Base-by-base conservation (phyloP, 2,329 filamentous ascomycete genomes). In the Monosporascus cannonballus region DNA sequence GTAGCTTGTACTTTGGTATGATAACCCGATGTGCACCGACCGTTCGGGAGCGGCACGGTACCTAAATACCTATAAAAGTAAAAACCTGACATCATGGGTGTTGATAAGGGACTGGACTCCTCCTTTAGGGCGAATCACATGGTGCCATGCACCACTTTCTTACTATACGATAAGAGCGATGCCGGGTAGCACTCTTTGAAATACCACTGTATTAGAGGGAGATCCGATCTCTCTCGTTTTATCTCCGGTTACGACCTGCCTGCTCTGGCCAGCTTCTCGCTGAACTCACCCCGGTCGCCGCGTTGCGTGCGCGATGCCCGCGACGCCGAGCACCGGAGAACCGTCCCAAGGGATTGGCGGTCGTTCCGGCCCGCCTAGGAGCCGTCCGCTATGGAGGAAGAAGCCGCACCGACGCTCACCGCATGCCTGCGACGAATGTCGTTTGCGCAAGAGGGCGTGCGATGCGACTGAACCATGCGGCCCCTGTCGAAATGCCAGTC, bases 331-430 rank as follows among this genome's bases (percentile, higher is more conserved):
- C 37, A 18, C 25, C 18, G 42, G 41, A 38, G 49, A 50, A 18
- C 15, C 38, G 38, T 11, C 38, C 38, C 38, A n/a, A 41, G 38
- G 6, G 39, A n/a, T 34, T 15, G 34, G 30, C 39, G 36, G 20
- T 42, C 34, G 11, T 42, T 37, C 25, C 37, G 51, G 51, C 14
- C 51, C 51, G 22, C 51, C 51, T 6, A 39, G 34, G 37, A 24
- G 11, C 25, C 46, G 47, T 3, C 51, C 51, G 11, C 14, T 52
- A 24, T 34, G 22, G 37, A 52, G 46, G 25, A 48, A 49, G 38
- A 48, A 44, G 46, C 47, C 51, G 18, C 51, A 52, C 25, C 51
- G 51, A 15, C 51, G 51, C 46, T 52, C 51, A 37, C 51, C 51
- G 14, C 51, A 49, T 14, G 51, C 51, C 22, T 52, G 51, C 39